Evolutionary conservation across 1,284 basidiomycete species (phyloP).

Genomic region (Abortiporus biennis): DNA sequence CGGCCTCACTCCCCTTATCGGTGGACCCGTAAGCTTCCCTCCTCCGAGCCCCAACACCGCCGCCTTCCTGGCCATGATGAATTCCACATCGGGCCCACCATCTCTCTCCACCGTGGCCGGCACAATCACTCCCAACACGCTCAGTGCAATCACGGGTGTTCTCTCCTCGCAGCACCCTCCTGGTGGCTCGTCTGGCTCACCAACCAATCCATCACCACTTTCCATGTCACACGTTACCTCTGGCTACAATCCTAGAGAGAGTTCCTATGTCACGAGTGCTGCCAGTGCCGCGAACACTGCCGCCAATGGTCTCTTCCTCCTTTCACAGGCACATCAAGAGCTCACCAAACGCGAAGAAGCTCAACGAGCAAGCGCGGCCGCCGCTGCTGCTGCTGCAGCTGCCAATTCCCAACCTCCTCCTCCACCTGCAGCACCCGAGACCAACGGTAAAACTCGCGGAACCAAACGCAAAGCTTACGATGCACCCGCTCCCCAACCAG

Average conservation of each 20-base stretch:
- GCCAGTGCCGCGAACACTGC: conserved; percentile 47
- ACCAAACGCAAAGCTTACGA: conserved; percentile 56
- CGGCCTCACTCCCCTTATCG: conserved; percentile 84
- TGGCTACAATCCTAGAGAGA: conserved; percentile 20
- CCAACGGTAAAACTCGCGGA: conserved; percentile 32
- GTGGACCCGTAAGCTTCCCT: conserved; percentile 70
- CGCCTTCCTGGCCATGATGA: conserved; percentile 90
- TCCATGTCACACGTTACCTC: conserved; percentile 24
- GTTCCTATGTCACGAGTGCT: conserved; percentile 25
- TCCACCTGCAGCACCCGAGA: conserved; percentile 20
- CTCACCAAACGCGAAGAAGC: conserved; percentile 90
- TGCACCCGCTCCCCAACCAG: conserved; percentile 26
- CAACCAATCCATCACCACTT: conserved; percentile 24
- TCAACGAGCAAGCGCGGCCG: conserved; percentile 32
- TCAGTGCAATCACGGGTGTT: conserved; percentile 75
- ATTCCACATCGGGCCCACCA: conserved; percentile 45
- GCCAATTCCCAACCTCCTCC: conserved; percentile 17
- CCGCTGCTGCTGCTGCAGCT: conserved; percentile 35
- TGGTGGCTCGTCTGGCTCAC: conserved; percentile 9
- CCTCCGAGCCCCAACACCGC: conserved; percentile 88
- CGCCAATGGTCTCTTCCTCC: conserved; percentile 88
- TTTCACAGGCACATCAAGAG: conserved; percentile 93
- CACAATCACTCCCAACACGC: conserved; percentile 89
- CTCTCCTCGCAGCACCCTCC: conserved; percentile 27
- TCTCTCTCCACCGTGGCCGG: conserved; percentile 50